Evolutionary conservation across 2,329 filamentous ascomycete genomes (phyloP).

Genomic region (Tolypocladium cylindrosporum): DNA sequence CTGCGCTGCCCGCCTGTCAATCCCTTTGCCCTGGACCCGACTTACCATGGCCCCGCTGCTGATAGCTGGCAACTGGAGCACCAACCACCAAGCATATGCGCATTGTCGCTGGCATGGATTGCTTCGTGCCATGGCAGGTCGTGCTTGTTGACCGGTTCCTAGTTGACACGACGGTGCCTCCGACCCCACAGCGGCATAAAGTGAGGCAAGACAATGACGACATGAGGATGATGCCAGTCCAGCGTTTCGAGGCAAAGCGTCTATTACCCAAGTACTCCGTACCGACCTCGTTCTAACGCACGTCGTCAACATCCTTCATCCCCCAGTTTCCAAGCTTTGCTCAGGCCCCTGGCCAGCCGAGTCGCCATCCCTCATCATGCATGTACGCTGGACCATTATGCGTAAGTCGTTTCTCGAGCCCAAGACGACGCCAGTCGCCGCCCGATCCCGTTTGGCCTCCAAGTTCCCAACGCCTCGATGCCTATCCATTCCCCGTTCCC

Average conservation of each 20-base stretch:
- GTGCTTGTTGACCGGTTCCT: neutral
- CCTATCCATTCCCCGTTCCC: slow-evolving; percentile 1
- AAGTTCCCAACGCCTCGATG: neutral
- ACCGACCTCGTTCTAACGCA: neutral
- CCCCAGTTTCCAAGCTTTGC: neutral
- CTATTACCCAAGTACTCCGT: neutral
- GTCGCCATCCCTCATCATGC: neutral
- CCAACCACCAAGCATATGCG: neutral
- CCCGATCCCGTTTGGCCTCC: neutral
- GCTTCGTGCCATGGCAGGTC: neutral
- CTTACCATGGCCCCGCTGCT: neutral
- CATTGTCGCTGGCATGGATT: neutral
- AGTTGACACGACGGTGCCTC: neutral
- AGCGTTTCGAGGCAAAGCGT: neutral
- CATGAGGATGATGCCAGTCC: neutral
- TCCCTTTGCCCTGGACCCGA: neutral
- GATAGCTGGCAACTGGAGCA: too few relatives aligned
- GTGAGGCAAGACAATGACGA: neutral
- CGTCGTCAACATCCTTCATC: neutral
- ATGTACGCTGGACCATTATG: neutral
- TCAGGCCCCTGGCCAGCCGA: neutral
- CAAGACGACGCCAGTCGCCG: neutral
- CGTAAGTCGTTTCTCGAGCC: neutral
- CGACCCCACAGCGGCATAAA: neutral
- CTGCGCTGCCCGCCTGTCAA: neutral